phyloP scores from a whole-genome alignment of 2,329 filamentous ascomycete species.

The Fusarium cyanostomum region DNA sequence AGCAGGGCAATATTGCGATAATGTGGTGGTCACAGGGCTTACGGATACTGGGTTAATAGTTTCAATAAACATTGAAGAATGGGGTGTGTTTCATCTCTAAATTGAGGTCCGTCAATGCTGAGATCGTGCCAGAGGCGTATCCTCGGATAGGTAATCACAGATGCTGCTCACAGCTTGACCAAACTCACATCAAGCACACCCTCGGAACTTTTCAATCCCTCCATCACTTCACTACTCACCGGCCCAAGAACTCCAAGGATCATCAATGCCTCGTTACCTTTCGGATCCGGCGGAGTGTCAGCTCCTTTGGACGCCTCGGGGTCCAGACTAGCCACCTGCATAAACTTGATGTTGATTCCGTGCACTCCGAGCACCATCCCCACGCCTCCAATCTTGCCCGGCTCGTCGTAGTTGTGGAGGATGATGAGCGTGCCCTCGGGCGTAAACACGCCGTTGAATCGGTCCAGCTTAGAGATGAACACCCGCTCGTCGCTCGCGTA shows the following conservation, averaged over 20 bases:
- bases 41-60: background rate
- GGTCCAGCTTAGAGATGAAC: conserved; percentile 77
- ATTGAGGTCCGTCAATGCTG: background rate
- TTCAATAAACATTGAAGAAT: background rate
- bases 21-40: background rate
- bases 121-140: background rate
- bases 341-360: conserved; percentile 81
- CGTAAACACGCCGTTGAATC: conserved; percentile 77
- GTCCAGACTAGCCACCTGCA: conserved; percentile 73
- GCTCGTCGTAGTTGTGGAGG: conserved; percentile 81
- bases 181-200: conserved; percentile 66
- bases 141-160: too few relatives aligned
- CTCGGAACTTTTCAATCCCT: conserved; percentile 58
- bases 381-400: conserved; percentile 84
- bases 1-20: background rate
- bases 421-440: conserved; percentile 80
- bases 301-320: conserved; percentile 35
- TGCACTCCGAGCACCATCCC: conserved; percentile 74
- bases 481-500: conserved; percentile 71
- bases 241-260: conserved; percentile 77
- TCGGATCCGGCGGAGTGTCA: conserved; percentile 37
- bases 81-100: background rate
- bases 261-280: conserved; percentile 78
- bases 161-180: conserved; percentile 56
- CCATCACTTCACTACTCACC: conserved; percentile 66